Percentiles rank a stretch among this genome's conserved stretches.
Evolutionary conservation across 2,329 filamentous ascomycete species (phyloP).

Genomic region (Diaporthe capsici): DNA sequence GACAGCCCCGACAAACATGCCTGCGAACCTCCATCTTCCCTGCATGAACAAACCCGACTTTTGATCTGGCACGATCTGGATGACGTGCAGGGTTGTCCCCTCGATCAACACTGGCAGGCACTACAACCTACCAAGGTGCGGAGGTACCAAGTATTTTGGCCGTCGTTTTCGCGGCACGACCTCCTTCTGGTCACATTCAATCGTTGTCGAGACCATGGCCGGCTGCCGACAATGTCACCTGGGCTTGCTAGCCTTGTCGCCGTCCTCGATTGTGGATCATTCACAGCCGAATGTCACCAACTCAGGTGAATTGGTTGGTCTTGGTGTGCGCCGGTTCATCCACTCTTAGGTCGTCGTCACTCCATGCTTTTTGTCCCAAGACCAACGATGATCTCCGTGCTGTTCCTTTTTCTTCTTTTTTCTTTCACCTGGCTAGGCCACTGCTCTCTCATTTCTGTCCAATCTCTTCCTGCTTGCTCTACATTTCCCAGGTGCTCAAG

Average conservation of each 20-base stretch:
- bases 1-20: background rate
- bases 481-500: background rate
- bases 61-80: background rate
- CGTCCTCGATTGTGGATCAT: background rate
- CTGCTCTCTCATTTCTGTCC: background rate
- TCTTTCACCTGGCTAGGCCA: background rate
- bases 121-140: background rate
- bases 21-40: background rate
- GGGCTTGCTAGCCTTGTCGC: background rate
- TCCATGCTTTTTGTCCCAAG: slow-evolving; percentile 14
- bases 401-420: background rate
- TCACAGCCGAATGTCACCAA: background rate
- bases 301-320: background rate
- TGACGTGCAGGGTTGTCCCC: background rate
- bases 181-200: background rate
- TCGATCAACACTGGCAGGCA: background rate
- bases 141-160: background rate
- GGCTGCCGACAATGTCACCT: background rate
- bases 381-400: background rate
- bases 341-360: background rate
- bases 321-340: background rate
- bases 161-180: background rate
- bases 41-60: background rate
- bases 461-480: background rate
- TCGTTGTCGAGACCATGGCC: background rate